phyloP scores from a whole-genome alignment of 75 land plant genomes.

The Pinus tabuliformis region DNA sequence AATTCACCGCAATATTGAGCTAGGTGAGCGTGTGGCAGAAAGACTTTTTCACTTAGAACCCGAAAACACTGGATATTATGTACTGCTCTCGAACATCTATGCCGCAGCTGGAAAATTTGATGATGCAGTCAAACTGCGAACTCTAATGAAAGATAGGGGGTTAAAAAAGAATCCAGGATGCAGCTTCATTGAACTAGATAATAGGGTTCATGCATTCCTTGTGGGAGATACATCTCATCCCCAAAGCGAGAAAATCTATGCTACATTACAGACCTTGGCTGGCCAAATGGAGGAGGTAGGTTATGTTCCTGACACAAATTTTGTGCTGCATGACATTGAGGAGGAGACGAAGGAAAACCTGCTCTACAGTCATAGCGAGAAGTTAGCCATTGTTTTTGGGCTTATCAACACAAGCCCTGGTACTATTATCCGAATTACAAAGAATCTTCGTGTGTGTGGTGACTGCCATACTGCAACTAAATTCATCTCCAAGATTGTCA shows the following conservation, averaged over 20 bases:
- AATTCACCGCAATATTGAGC: background rate
- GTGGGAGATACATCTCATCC: background rate
- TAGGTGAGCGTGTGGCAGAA: background rate
- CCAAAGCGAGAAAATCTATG: background rate
- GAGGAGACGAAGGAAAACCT: background rate
- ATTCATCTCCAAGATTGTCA: background rate
- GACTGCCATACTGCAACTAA: slow-evolving; percentile 3
- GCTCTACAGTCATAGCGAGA: background rate
- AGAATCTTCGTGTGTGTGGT: background rate
- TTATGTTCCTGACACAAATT: background rate
- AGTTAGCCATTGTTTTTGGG: background rate
- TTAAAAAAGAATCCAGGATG: background rate
- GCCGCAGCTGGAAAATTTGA: background rate
- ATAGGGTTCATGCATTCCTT: background rate
- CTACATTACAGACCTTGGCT: background rate
- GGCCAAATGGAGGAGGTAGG: background rate
- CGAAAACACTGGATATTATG: background rate
- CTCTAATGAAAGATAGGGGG: background rate
- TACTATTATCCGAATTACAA: background rate
- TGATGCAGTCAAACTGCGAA: background rate
- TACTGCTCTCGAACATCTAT: background rate
- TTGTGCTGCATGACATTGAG: background rate
- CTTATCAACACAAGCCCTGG: background rate
- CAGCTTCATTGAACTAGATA: background rate
- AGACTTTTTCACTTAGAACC: background rate